Percentiles rank a stretch among this genome's conserved stretches.
Evolutionary conservation across 2,329 filamentous ascomycete genomes (phyloP).

Genomic region (Aspergillus melleus): DNA sequence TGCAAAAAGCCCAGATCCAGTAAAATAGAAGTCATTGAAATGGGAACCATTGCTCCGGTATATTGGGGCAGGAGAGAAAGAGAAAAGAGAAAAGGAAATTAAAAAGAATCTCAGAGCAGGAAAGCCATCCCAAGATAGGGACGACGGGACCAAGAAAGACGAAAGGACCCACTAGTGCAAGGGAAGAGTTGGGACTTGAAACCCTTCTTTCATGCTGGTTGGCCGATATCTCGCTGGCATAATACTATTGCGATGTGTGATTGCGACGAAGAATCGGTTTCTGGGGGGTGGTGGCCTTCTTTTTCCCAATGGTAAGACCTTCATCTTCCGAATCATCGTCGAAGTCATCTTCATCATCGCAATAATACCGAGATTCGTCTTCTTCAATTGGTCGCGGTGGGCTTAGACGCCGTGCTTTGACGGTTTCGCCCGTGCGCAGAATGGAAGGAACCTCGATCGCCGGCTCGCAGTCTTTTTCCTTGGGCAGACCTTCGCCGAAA

Average conservation of each 20-base stretch:
- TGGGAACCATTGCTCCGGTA: conserved; percentile 1
- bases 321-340: conserved; percentile 45
- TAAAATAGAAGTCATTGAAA: conserved; percentile 5
- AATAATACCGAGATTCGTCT: conserved; percentile 41
- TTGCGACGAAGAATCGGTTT: conserved; percentile 19
- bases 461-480: conserved; percentile 29
- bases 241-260: conserved; percentile 12
- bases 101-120: neutral
- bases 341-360: conserved; percentile 42
- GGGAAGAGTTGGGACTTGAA: too few relatives aligned
- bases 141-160: neutral
- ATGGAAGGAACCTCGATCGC: conserved; percentile 35
- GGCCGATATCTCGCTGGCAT: neutral
- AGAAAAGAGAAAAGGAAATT: neutral
- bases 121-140: neutral
- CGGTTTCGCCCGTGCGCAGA: conserved; percentile 44
- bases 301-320: conserved; percentile 42
- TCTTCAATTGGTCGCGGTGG: conserved; percentile 32
- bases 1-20: conserved; percentile 8
- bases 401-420: conserved; percentile 32
- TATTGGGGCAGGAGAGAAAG: neutral
- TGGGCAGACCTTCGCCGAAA: conserved; percentile 38
- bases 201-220: too few relatives aligned
- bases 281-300: conserved; percentile 26
- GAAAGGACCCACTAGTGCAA: too few relatives aligned